Percentiles rank a stretch among this genome's conserved stretches.
Conservation (phyloP, 805 yeast genomes). For the Schwanniomyces occidentalis region DNA sequence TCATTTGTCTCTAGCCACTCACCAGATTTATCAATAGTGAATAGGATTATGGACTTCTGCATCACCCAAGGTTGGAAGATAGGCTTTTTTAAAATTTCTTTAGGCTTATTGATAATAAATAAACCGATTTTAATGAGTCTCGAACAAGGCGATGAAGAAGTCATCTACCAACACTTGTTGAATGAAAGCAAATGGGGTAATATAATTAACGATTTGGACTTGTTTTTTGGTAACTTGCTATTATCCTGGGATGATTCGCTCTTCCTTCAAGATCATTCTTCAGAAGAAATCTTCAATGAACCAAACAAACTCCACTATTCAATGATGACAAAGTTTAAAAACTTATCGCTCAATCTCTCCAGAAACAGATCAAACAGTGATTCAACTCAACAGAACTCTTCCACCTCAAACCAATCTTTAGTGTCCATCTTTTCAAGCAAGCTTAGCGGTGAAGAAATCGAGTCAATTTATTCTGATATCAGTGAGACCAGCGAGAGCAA, state of each 20-base stretch:
- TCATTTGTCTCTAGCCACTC: slow-evolving; percentile 60
- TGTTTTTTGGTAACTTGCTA: slow-evolving; percentile 39
- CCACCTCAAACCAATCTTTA: slow-evolving; percentile 9
- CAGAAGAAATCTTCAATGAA: background rate
- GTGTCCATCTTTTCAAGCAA: slow-evolving; percentile 14
- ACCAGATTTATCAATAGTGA: slow-evolving; percentile 50
- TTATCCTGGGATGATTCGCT: slow-evolving; percentile 36
- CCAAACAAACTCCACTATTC: slow-evolving; percentile 11
- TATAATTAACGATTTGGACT: slow-evolving; percentile 34
- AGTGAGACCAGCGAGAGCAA: slow-evolving; percentile 15
- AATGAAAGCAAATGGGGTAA: slow-evolving; percentile 47
- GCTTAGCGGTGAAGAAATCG: slow-evolving; percentile 15
- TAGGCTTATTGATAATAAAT: slow-evolving; percentile 53
- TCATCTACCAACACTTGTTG: slow-evolving; percentile 42
- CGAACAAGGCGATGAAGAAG: slow-evolving; percentile 39
- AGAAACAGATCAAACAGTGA: slow-evolving; percentile 13
- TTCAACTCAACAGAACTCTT: slow-evolving; percentile 6
- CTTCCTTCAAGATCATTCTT: slow-evolving; percentile 13
- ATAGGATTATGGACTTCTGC: slow-evolving; percentile 52
- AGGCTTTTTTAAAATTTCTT: slow-evolving; percentile 52
- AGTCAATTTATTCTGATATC: slow-evolving; percentile 31
- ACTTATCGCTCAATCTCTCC: slow-evolving; percentile 22
- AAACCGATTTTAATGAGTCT: slow-evolving; percentile 42
- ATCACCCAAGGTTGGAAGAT: slow-evolving; percentile 55
- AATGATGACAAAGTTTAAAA: slow-evolving; percentile 31